A percentile compares a stretch with the other conserved stretches of the same genome.
Evolutionary conservation across 2,329 filamentous ascomycete genomes (phyloP).

Genomic region (Sporothrix euskadiensis): DNA sequence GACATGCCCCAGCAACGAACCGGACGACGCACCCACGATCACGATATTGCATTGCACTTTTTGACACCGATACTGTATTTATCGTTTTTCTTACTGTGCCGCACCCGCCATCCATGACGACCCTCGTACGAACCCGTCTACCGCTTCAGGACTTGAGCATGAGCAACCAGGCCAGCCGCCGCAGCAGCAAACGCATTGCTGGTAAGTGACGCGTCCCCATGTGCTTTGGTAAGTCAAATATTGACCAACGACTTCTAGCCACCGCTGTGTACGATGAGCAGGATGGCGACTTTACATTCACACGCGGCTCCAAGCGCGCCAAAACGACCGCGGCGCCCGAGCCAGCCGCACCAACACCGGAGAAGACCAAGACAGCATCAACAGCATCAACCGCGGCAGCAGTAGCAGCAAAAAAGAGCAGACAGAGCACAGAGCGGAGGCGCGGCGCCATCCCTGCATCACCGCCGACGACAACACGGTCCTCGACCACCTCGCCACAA

Average conservation of each 20-base stretch:
- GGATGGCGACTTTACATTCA: conserved; percentile 76
- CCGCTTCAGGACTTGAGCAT: conserved; percentile 69
- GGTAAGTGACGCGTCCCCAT: conserved; percentile 48
- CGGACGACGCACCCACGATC: background rate
- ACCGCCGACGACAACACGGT: conserved; percentile 19
- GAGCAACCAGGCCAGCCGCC: conserved; percentile 62
- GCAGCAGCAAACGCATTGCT: conserved; percentile 65
- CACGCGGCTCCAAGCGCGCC: conserved; percentile 64
- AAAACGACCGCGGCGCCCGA: conserved; percentile 52
- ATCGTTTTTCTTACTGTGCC: background rate
- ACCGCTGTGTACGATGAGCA: conserved; percentile 64
- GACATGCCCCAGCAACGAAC: conserved; percentile 17
- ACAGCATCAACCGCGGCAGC: background rate
- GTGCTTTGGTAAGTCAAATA: background rate
- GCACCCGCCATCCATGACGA: conserved; percentile 65
- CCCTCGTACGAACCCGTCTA: conserved; percentile 63
- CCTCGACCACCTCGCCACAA: background rate
- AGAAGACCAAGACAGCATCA: background rate
- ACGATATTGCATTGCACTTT: background rate
- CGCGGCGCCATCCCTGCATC: conserved; percentile 36
- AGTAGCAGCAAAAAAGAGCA: conserved; percentile 46
- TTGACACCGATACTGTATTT: background rate
- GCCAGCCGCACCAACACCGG: conserved; percentile 34
- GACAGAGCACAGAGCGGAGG: conserved; percentile 41
- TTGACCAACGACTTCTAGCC: conserved; percentile 35